Conservation (phyloP, 305 asterid genomes). For the Fraxinus sp. region DNA sequence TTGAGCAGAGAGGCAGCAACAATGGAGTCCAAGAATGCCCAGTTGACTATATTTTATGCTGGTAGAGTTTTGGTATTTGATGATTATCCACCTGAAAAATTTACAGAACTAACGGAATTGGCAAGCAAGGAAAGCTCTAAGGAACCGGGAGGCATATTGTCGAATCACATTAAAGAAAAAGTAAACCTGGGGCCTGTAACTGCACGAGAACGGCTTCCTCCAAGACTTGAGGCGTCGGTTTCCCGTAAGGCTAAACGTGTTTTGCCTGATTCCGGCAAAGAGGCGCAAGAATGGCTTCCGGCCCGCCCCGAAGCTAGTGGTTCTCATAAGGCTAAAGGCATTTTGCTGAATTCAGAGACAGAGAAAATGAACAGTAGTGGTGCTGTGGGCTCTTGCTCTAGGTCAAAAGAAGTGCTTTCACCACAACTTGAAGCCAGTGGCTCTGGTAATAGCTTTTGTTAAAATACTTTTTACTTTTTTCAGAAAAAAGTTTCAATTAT, state of each 20-base stretch:
- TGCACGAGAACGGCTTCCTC: slow-evolving; percentile 32
- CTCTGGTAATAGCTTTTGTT: slow-evolving; percentile 15
- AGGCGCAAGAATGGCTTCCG: background rate
- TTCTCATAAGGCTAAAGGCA: slow-evolving; percentile 19
- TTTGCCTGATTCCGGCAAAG: background rate
- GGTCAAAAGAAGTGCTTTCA: slow-evolving; percentile 25
- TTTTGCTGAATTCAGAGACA: slow-evolving; percentile 22
- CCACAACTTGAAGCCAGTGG: slow-evolving; percentile 38
- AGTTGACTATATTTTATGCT: slow-evolving; percentile 64
- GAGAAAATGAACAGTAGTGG: slow-evolving; percentile 7
- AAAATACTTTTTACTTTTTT: background rate
- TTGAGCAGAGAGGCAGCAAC: slow-evolving; percentile 35
- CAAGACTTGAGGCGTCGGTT: background rate
- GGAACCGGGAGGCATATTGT: slow-evolving; percentile 31
- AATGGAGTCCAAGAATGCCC: slow-evolving; percentile 37
- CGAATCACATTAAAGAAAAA: slow-evolving; percentile 23
- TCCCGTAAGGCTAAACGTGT: background rate
- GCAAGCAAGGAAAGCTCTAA: slow-evolving; percentile 47
- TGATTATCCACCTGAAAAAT: slow-evolving; percentile 58
- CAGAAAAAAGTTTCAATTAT: background rate
- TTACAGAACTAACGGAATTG: slow-evolving; percentile 44
- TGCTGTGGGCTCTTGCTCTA: slow-evolving; percentile 18
- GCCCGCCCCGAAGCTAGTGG: slow-evolving; percentile 28
- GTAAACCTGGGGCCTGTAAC: slow-evolving; percentile 19
- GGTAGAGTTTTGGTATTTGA: slow-evolving; percentile 65